These are phyloP conservation scores for Collybiopsis luxurians DNA, from an alignment of 768 basidiomycete species.

Conservation along the genomic window DNA sequence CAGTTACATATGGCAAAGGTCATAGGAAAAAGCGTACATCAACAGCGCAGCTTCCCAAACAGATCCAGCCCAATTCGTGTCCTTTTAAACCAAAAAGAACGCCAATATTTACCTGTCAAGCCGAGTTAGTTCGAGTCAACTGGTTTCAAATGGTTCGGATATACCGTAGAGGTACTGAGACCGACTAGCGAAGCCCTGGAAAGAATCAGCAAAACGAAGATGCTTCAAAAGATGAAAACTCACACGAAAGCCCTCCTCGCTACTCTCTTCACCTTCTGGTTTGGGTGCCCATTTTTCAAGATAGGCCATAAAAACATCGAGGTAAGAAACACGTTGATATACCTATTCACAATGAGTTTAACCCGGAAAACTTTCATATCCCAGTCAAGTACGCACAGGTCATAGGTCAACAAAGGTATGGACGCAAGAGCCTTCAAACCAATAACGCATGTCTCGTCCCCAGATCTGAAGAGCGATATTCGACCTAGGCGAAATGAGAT, in stretches of 20 bases:
- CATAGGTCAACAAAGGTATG: constrained; percentile 29
- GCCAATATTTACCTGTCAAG: constrained; percentile 27
- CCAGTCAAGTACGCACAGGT: constrained; percentile 23
- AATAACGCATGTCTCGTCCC: constrained; percentile 30
- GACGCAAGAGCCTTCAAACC: constrained; percentile 28
- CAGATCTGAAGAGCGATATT: constrained; percentile 17
- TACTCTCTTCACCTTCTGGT: constrained; percentile 20
- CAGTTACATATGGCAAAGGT: not conserved
- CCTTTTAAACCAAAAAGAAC: constrained; percentile 33
- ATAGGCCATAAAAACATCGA: constrained; percentile 34
- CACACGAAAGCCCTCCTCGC: constrained; percentile 29
- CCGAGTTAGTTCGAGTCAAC: not conserved
- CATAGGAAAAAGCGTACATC: constrained; percentile 22
- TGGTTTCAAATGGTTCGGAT: not conserved
- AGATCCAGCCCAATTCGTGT: constrained; percentile 32
- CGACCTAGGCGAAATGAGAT: constrained; percentile 13
- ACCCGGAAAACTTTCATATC: not conserved
- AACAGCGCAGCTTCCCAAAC: constrained; percentile 32
- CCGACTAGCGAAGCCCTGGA: not conserved
- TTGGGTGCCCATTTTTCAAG: constrained; percentile 17
- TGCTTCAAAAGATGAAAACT: not conserved
- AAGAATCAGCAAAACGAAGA: not conserved
- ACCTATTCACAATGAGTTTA: constrained; percentile 4
- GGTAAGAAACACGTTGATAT: constrained; percentile 21
- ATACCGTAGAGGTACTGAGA: not conserved